Conservation (phyloP, 352 stramenopile genomes). For the Phytophthora sp. region DNA sequence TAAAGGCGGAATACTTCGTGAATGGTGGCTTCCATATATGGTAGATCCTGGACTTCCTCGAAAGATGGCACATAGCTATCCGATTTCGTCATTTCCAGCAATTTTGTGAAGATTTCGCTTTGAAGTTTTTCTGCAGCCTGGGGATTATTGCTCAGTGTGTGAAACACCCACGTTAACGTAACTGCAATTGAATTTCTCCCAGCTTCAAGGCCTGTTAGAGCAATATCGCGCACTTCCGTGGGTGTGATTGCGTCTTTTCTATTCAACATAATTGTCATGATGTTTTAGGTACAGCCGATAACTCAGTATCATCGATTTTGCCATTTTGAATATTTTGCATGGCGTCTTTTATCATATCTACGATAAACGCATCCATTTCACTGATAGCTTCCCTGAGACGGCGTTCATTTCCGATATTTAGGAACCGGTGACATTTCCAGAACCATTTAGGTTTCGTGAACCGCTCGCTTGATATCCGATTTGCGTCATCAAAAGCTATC, state of each 20-base stretch:
- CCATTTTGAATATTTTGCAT: background rate
- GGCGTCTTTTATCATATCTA: constrained; percentile 12
- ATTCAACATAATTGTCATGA: constrained; percentile 12
- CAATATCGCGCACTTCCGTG: constrained; percentile 50
- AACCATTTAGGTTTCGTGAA: constrained; percentile 32
- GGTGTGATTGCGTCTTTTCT: constrained; percentile 5
- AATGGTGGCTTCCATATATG: constrained; percentile 44
- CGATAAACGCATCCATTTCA: constrained; percentile 17
- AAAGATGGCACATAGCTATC: constrained; percentile 15
- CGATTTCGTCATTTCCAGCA: constrained; percentile 9
- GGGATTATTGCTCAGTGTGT: constrained; percentile 46
- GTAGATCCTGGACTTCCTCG: constrained; percentile 32
- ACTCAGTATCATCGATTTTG: background rate
- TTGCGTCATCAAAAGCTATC: constrained; percentile 41
- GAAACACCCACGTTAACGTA: constrained; percentile 57
- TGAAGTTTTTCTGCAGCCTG: constrained; percentile 34
- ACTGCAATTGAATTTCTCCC: constrained; percentile 61
- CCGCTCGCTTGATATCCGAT: constrained; percentile 18
- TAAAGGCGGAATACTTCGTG: constrained; percentile 58
- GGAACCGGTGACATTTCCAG: constrained; percentile 38
- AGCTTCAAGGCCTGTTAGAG: constrained; percentile 58
- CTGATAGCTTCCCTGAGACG: constrained; percentile 21
- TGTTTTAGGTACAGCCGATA: background rate
- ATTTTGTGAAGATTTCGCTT: constrained; percentile 26
- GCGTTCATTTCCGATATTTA: constrained; percentile 33